Evolutionary conservation across 257 asterid genomes (phyloP), one percentile per base, ranked within the genome.

Genomic region (Primulina eburnea): DNA sequence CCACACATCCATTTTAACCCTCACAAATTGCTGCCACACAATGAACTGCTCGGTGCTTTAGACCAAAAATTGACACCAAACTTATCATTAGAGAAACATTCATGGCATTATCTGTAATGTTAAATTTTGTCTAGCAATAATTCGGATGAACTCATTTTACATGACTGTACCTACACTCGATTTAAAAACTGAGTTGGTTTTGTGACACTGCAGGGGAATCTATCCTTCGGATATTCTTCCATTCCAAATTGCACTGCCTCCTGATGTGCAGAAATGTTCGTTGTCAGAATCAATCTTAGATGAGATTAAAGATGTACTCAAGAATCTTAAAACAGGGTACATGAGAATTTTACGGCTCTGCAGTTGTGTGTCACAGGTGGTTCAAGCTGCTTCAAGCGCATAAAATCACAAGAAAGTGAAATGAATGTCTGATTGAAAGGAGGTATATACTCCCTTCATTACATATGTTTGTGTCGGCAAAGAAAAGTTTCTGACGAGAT

Each of bases 221-320:
- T 92, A 92, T 71, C 97, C 98, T 32, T 86, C 86, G 8, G 95
- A 88, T 60, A 64, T 80, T 73, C 69, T 89, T 75, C 97, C 96
- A 43, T 76, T 77, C 30, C 81, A 80, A 75, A 60, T 80, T 56
- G 69, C 82, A 70, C 70, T 79, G 21, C 65, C 70, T 33, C 40
- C 30, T 21, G 79, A 63, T 64, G 75, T 70, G 57, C 33, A 18
- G 6, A 74, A 76, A 33, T 34, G 33, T 74, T 71, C 65, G 28
- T 35, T 5, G 24, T 69, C 75, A 53, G 75, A 67, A 62, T 70
- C 75, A 8, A 30, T 78, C 60, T 35, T 77, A 8, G 78, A 74
- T 67, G 85, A 85, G 68, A 79, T 92, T 50, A 68, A 72, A 69
- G 78, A 67, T 55, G 81, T 83, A 21, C 64, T 82, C 20, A 86